Percentiles rank a stretch among this genome's conserved stretches.
Conservation (phyloP, 805 yeast species). For the Starmerella floris region DNA sequence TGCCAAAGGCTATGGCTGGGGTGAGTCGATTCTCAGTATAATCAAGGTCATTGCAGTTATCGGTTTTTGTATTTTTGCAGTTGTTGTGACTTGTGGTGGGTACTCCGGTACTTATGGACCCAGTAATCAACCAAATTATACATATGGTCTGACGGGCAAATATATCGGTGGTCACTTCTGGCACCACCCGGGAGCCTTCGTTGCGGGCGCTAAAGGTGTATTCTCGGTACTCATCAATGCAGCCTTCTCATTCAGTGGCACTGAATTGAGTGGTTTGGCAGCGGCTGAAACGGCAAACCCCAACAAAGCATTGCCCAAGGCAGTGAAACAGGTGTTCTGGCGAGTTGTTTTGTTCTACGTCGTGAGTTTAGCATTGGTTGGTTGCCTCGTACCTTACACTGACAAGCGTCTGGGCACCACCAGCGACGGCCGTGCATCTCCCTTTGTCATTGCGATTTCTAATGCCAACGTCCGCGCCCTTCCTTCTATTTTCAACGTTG, state of each 20-base stretch:
- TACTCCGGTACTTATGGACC: slow-evolving; percentile 8
- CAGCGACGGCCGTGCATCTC: slow-evolving; percentile 54
- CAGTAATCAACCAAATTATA: background rate
- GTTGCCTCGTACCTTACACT: slow-evolving; percentile 60
- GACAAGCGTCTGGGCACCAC: slow-evolving; percentile 38
- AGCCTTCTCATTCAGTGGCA: slow-evolving; percentile 64
- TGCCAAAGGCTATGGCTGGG: slow-evolving; percentile 53
- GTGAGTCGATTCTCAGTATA: slow-evolving; percentile 48
- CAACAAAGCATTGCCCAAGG: slow-evolving; percentile 50
- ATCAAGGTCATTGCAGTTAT: slow-evolving; percentile 48
- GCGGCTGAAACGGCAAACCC: slow-evolving; percentile 69
- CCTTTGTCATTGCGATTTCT: slow-evolving; percentile 58
- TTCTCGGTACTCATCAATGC: slow-evolving; percentile 64
- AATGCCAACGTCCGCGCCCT: slow-evolving; percentile 54
- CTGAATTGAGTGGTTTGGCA: slow-evolving; percentile 60
- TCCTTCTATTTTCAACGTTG: slow-evolving; percentile 59
- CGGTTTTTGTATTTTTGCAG: slow-evolving; percentile 51
- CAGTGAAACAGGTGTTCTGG: slow-evolving; percentile 76
- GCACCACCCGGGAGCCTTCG: slow-evolving; percentile 57
- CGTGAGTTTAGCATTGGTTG: slow-evolving; percentile 41
- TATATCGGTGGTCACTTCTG: slow-evolving; percentile 43
- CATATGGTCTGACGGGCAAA: slow-evolving; percentile 1
- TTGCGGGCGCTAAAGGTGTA: slow-evolving; percentile 54
- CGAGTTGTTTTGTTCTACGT: slow-evolving; percentile 61
- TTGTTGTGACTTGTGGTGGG: slow-evolving; percentile 39